phyloP scores from a whole-genome alignment of 2,329 filamentous ascomycete genomes.

The Aspergillus aculeatus region DNA sequence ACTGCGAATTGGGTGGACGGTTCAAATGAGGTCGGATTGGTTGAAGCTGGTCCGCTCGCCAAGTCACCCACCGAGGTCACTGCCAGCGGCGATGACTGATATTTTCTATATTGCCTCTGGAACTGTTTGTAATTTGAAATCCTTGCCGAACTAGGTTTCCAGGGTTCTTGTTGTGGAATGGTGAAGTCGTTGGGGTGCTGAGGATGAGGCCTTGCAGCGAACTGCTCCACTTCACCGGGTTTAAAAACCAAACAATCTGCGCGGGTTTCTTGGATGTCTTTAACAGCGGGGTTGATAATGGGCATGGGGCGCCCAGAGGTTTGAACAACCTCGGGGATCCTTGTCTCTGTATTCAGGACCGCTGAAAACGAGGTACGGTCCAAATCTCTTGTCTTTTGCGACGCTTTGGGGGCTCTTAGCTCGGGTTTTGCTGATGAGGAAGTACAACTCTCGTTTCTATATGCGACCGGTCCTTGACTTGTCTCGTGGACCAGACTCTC shows the following conservation, averaged over 20 bases:
- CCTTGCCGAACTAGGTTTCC: slow-evolving; percentile 1
- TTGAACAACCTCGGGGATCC: slow-evolving; percentile 4
- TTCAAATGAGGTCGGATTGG: not conserved
- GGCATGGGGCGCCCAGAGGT: not conserved
- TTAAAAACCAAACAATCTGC: not conserved
- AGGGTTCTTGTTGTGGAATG: not conserved
- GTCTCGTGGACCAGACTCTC: not conserved
- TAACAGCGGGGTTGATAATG: slow-evolving; percentile 1
- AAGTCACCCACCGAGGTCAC: slow-evolving; percentile 21
- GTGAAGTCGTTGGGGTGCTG: not conserved
- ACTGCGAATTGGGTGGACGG: not conserved
- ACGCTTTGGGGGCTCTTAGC: not conserved
- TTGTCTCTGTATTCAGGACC: slow-evolving; percentile 23
- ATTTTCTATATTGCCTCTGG: slow-evolving; percentile 21
- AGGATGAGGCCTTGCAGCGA: not conserved
- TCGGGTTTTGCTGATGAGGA: not conserved
- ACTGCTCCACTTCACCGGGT: not conserved
- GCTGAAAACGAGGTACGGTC: slow-evolving; percentile 28
- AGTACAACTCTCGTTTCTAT: slow-evolving; percentile 1
- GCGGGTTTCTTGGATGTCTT: slow-evolving; percentile 1
- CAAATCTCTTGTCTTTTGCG: slow-evolving; percentile 18
- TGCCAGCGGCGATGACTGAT: slow-evolving; percentile 36
- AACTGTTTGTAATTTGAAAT: slow-evolving; percentile 7
- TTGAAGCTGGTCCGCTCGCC: slow-evolving; percentile 5
- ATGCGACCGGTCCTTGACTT: not conserved